phyloP scores from a whole-genome alignment of 345 rosid species.

The Raphanus raphanistrum region DNA sequence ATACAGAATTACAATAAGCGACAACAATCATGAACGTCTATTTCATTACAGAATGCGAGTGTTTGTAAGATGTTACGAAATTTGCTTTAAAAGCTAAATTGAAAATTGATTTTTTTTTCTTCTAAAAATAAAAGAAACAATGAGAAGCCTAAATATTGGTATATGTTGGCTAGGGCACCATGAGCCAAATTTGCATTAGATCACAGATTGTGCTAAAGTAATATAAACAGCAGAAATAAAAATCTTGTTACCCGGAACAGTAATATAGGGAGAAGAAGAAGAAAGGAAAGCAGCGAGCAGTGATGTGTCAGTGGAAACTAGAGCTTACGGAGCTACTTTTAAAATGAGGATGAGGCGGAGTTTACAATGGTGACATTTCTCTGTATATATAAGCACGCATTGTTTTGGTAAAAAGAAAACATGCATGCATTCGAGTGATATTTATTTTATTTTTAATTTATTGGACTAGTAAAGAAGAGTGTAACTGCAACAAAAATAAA shows the following conservation, averaged over 20 bases:
- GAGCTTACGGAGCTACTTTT: constrained; percentile 34
- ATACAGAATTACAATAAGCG: not conserved
- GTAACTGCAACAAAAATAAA: constrained; percentile 11
- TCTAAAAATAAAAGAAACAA: not conserved
- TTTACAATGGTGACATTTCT: constrained; percentile 25
- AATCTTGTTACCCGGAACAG: constrained; percentile 27
- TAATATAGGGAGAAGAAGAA: not conserved
- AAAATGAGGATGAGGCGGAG: constrained; percentile 36
- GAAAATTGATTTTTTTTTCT: not conserved
- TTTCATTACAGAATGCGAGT: not conserved
- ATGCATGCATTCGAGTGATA: constrained; percentile 29
- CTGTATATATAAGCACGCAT: constrained; percentile 10
- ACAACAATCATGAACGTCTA: not conserved
- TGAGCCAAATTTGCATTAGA: constrained; percentile 4
- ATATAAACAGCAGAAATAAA: not conserved
- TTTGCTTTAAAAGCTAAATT: not conserved
- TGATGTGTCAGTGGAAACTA: constrained; percentile 32
- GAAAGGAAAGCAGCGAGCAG: constrained; percentile 10
- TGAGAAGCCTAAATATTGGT: not conserved
- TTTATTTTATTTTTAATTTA: not conserved
- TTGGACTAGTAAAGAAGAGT: constrained; percentile 26
- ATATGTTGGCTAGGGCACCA: not conserved
- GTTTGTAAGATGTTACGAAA: not conserved
- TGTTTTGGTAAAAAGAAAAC: not conserved
- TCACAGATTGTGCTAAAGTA: not conserved